These are phyloP conservation scores for Lotmaria passim DNA, from an alignment of 208 protist genomes.

Conservation along the genomic window DNA sequence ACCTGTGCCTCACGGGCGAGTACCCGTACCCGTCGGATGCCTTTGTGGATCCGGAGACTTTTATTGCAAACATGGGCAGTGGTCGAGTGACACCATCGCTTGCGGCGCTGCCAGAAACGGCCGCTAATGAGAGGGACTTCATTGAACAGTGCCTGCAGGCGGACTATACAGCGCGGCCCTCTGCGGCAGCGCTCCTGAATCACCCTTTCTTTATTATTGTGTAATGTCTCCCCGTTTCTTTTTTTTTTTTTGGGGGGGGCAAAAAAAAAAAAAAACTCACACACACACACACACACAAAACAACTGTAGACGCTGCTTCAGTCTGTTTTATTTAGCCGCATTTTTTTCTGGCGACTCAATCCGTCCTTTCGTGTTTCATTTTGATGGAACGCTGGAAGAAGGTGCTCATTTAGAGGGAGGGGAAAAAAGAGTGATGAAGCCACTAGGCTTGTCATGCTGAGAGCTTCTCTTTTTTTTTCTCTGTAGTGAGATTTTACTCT, in stretches of 20 bases:
- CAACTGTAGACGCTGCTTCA: no score
- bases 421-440: no score
- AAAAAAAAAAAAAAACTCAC: no score
- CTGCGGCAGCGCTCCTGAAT: slow-evolving; percentile 45
- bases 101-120: slow-evolving; percentile 31
- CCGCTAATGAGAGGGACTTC: slow-evolving; percentile 38
- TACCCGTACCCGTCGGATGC: slow-evolving; percentile 60
- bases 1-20: slow-evolving; percentile 63
- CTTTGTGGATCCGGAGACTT: slow-evolving; percentile 37
- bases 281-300: no score
- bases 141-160: slow-evolving; percentile 47
- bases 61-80: slow-evolving; percentile 45
- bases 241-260: slow-evolving; percentile 25
- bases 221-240: background rate
- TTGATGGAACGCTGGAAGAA: no score
- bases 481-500: no score
- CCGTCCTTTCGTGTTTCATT: no score
- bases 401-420: no score
- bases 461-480: background rate
- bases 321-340: no score
- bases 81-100: slow-evolving; percentile 36
- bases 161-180: slow-evolving; percentile 38
- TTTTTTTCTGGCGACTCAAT: no score
- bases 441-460: no score
- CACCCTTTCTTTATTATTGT: slow-evolving; percentile 59